Percentiles rank a stretch among this genome's conserved stretches.
phyloP scores from a whole-genome alignment of 202 grass and related monocot species.

The Thinopyrum obtusiflorum region DNA sequence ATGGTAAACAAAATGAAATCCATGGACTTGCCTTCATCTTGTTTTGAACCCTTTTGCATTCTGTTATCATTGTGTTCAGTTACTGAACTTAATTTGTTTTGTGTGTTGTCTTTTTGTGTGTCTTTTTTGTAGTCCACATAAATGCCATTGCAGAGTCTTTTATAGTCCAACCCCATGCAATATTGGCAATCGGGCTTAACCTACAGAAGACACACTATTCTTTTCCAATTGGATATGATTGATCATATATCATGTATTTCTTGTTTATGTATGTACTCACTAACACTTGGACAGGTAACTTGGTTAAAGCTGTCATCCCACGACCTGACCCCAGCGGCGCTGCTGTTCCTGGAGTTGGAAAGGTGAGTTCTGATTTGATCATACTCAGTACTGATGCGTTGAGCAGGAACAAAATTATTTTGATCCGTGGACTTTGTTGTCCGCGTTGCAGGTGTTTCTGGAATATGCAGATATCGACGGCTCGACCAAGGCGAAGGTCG shows the following conservation, averaged over 20 bases:
- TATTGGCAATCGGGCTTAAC: constrained; percentile 65
- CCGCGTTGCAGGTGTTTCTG: constrained; percentile 72
- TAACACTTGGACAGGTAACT: constrained; percentile 70
- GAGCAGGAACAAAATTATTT: neutral
- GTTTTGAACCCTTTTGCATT: constrained; percentile 11
- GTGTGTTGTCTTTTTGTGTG: constrained; percentile 57
- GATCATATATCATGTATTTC: constrained; percentile 13
- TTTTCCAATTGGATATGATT: constrained; percentile 40
- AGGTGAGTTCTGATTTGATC: constrained; percentile 47
- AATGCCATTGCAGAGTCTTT: constrained; percentile 69
- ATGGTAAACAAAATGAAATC: constrained; percentile 47
- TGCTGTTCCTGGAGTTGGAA: constrained; percentile 70
- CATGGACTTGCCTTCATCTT: neutral
- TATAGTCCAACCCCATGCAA: constrained; percentile 63
- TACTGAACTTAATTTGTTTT: constrained; percentile 48
- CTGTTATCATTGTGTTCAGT: constrained; percentile 19
- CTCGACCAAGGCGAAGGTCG: constrained; percentile 65
- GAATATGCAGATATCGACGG: constrained; percentile 88
- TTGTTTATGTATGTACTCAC: constrained; percentile 30
- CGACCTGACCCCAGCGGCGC: constrained; percentile 70
- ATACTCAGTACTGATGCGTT: neutral
- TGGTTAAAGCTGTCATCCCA: constrained; percentile 86
- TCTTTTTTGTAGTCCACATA: constrained; percentile 76
- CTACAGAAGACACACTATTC: constrained; percentile 53
- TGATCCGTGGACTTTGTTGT: neutral